Conservation (phyloP, 352 stramenopile genomes). For the Globisporangium camurandrum region DNA sequence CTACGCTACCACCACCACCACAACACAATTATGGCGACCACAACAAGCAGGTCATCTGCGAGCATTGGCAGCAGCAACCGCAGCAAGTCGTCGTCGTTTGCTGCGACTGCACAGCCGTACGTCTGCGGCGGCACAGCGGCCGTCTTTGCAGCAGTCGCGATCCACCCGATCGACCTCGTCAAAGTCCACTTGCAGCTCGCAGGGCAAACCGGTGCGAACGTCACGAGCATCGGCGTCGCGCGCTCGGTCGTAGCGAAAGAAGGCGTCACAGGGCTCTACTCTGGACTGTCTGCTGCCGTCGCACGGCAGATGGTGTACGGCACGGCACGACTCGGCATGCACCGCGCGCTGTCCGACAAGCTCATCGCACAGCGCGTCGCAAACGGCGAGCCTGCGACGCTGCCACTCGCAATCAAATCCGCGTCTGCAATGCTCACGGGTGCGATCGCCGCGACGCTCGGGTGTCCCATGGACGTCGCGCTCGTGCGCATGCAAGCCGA, state of each 20-base stretch:
- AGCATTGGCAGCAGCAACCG: background rate
- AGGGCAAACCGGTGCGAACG: conserved; percentile 69
- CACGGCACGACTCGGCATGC: conserved; percentile 78
- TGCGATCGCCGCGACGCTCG: conserved; percentile 92
- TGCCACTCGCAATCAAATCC: conserved; percentile 73
- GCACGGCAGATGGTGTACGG: conserved; percentile 84
- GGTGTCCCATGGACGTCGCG: conserved; percentile 97
- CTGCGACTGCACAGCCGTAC: conserved; percentile 60
- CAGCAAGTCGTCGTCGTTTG: conserved; percentile 28
- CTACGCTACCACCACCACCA: background rate
- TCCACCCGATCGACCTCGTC: conserved; percentile 89
- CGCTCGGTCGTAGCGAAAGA: conserved; percentile 77
- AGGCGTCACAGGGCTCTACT: conserved; percentile 78
- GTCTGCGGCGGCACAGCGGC: conserved; percentile 68
- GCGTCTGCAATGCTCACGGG: conserved; percentile 66
- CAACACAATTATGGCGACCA: background rate
- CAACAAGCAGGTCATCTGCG: conserved; percentile 8
- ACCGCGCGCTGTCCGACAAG: conserved; percentile 76
- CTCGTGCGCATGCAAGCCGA: conserved; percentile 98
- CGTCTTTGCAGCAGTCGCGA: conserved; percentile 68
- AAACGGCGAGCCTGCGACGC: conserved; percentile 54
- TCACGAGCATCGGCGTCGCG: conserved; percentile 64
- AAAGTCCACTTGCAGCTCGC: conserved; percentile 88
- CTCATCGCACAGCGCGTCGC: conserved; percentile 62
- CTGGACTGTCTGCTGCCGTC: conserved; percentile 70